Evolutionary conservation across 2,329 filamentous ascomycete genomes (phyloP).

Genomic region (Diaporthe destruens): DNA sequence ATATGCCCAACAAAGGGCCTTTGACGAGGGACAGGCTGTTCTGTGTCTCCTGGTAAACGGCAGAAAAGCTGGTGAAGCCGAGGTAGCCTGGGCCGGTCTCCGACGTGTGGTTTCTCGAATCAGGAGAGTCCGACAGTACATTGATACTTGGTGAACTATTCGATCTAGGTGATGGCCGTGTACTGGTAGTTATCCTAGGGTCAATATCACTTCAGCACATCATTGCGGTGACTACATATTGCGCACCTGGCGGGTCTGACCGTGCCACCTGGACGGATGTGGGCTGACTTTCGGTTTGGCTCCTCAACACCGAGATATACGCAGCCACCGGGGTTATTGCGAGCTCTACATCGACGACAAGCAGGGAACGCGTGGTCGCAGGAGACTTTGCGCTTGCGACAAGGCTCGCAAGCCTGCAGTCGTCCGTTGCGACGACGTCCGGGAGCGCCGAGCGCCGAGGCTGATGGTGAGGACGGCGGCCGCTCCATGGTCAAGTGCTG

Average conservation of each 20-base stretch:
- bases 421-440: slow-evolving; percentile 43
- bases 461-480: not conserved
- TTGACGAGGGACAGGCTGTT: slow-evolving; percentile 54
- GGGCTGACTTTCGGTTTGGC: slow-evolving; percentile 40
- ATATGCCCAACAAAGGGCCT: slow-evolving; percentile 39
- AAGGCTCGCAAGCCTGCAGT: slow-evolving; percentile 51
- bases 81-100: slow-evolving; percentile 53
- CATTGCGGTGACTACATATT: not conserved
- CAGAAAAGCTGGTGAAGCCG: slow-evolving; percentile 59
- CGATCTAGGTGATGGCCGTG: not conserved
- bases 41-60: slow-evolving; percentile 57
- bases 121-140: slow-evolving; percentile 18
- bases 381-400: slow-evolving; percentile 57
- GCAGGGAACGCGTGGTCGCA: slow-evolving; percentile 58
- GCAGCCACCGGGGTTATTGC: slow-evolving; percentile 51
- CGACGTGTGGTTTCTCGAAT: not conserved
- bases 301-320: slow-evolving; percentile 49
- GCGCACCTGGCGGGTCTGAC: not conserved
- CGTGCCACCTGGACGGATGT: not conserved
- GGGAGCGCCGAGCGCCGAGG: slow-evolving; percentile 36
- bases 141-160: not conserved
- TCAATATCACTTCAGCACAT: slow-evolving; percentile 2
- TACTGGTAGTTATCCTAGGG: not conserved
- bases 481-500: not conserved
- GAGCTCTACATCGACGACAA: slow-evolving; percentile 55